Base-by-base conservation (phyloP, 192 early-diverging fungal species). In the Rhizoclosmatium globosum region DNA sequence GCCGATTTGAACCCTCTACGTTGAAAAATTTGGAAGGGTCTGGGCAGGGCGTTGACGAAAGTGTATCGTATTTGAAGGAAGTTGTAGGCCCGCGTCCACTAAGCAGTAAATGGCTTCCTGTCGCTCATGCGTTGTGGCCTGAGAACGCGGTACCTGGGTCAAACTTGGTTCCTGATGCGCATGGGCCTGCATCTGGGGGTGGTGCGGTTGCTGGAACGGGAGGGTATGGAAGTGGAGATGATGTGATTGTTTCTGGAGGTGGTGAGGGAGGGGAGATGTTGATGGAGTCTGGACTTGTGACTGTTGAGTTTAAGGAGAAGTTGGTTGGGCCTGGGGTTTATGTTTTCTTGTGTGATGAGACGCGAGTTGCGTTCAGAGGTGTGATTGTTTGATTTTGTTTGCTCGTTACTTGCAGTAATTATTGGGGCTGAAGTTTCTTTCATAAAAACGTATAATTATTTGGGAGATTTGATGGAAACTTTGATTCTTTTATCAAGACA, bases 291-390 rank as follows among this genome's bases (percentile, higher is more conserved):
- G 64, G 64, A 6, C 72, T 66, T 53, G 72, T 80, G 9, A 68
- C 79, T 19, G 71, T 74, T 9, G 64, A 67, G 17, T 75, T 80
- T 31, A 38, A 74, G 41, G 79, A 80, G 64, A 39, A 47, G 3
- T 44, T 80, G 46, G 13, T 47, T 17, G 79, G 79, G 23, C 79
- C 79, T n/a, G 72, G 48, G 2, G 50, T 65, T 17, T 80, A 59
- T 46, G 66, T 80, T 9, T 80, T 80, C 46, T 61, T 74, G 17
- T 80, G 79, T 60, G 79, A 80, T 69, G 79, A 80, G 64, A 80
- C 79, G 9, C 67, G 69, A 2, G 79, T 80, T 4, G 39, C 71
- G 4, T 80, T 80, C 47, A 47, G 62, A 44, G 78, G 66, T 23
- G 50, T 73, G 11, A 67, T 79, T 61, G 68, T 71, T 69, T 75